Evolutionary conservation across 2,329 filamentous ascomycete species (phyloP).

Genomic region (Ascocoryne sarcoides): DNA sequence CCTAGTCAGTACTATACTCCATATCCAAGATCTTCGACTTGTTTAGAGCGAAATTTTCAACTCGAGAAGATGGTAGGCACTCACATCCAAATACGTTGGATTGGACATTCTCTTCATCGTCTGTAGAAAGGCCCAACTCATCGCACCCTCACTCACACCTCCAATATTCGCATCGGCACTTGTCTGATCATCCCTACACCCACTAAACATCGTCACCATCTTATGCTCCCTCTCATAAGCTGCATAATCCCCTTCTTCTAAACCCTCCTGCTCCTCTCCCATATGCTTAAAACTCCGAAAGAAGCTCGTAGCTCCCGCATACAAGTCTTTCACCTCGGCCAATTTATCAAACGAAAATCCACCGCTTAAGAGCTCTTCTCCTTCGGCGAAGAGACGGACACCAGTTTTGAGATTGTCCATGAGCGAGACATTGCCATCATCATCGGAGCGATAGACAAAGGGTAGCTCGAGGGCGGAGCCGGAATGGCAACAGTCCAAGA

Average conservation of each 20-base stretch:
- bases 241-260: constrained; percentile 37
- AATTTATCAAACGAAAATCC: constrained; percentile 38
- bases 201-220: constrained; percentile 35
- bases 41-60: neutral
- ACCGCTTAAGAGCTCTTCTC: constrained; percentile 39
- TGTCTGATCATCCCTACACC: constrained; percentile 33
- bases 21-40: no score
- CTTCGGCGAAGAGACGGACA: constrained; percentile 39
- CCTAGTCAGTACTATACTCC: no score
- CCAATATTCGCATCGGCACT: constrained; percentile 33
- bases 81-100: constrained; percentile 29
- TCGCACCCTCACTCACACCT: constrained; percentile 29
- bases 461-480: constrained; percentile 51
- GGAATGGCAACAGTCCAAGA: constrained; percentile 55
- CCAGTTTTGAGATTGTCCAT: constrained; percentile 47
- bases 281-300: constrained; percentile 43
- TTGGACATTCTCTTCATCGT: constrained; percentile 28
- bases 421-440: constrained; percentile 45
- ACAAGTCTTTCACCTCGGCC: constrained; percentile 41
- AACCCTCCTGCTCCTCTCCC: constrained; percentile 36
- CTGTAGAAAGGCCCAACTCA: constrained; percentile 33
- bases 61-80: constrained; percentile 4
- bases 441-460: constrained; percentile 47
- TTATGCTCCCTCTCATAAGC: constrained; percentile 33
- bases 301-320: constrained; percentile 44